Evolutionary conservation across 108 stramenopile genomes (phyloP).

Genomic region (Pseudonitzschia multistriata): DNA sequence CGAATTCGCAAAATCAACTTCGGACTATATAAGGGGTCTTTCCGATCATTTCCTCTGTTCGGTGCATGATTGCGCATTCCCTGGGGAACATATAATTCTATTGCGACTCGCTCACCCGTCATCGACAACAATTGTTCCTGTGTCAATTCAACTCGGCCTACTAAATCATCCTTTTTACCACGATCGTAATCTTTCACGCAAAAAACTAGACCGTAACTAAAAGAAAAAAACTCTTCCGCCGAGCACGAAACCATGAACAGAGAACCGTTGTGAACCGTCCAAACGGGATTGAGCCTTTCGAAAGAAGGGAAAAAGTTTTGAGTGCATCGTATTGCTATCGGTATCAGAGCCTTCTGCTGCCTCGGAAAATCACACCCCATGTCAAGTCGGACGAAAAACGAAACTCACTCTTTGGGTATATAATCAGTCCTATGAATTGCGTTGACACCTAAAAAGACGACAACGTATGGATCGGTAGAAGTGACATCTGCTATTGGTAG

Average conservation of each 20-base stretch:
- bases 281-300: conserved; percentile 46
- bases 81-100: conserved; percentile 20
- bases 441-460: conserved; percentile 41
- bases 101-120: conserved; percentile 37
- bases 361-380: not conserved
- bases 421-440: conserved; percentile 52
- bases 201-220: conserved; percentile 47
- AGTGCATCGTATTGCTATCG: too few species aligned
- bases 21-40: not conserved
- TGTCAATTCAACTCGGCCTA: conserved; percentile 8
- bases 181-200: conserved; percentile 51
- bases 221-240: conserved; percentile 52
- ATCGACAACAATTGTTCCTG: conserved; percentile 17
- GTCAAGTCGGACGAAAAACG: not conserved
- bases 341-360: too few species aligned
- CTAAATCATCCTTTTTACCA: conserved; percentile 35
- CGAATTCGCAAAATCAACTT: conserved; percentile 20
- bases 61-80: conserved; percentile 7
- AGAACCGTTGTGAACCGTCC: conserved; percentile 56
- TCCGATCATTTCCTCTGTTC: not conserved
- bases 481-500: conserved; percentile 31
- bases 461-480: conserved; percentile 51
- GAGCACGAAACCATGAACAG: conserved; percentile 45
- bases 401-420: conserved; percentile 25
- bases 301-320: not conserved